A percentile compares a stretch with the other conserved stretches of the same genome.
Conservation (phyloP, 768 basidiomycete genomes). For the Mycena alexandri region DNA sequence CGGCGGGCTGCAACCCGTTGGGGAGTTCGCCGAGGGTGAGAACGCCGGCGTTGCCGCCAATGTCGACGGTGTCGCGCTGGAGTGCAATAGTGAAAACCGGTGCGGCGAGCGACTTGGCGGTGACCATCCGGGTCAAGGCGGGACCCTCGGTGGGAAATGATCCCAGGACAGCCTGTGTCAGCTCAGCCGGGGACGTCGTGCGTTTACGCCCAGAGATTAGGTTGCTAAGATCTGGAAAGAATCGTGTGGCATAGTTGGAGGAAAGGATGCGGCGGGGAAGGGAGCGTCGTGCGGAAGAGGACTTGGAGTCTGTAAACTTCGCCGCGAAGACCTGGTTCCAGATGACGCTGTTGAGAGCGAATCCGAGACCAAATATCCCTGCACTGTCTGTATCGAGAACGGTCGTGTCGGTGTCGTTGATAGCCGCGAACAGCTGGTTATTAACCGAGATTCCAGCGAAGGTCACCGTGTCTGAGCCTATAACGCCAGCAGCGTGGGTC, state of each 20-base stretch:
- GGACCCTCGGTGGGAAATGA: slow-evolving; percentile 60
- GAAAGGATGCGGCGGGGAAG: slow-evolving; percentile 12
- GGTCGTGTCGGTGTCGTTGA: slow-evolving; percentile 77
- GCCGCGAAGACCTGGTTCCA: slow-evolving; percentile 56
- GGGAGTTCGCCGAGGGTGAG: slow-evolving; percentile 79
- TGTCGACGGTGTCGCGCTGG: slow-evolving; percentile 75
- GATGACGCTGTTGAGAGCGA: slow-evolving; percentile 58
- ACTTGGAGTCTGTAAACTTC: slow-evolving; percentile 25
- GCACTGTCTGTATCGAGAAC: slow-evolving; percentile 66
- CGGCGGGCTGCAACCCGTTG: slow-evolving; percentile 56
- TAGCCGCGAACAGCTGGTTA: slow-evolving; percentile 73
- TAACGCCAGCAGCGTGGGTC: slow-evolving; percentile 73
- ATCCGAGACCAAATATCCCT: slow-evolving; percentile 83
- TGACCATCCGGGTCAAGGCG: slow-evolving; percentile 60
- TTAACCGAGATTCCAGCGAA: slow-evolving; percentile 64
- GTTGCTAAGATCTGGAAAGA: slow-evolving; percentile 47
- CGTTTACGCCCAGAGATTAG: slow-evolving; percentile 34
- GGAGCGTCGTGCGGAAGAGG: slow-evolving; percentile 11
- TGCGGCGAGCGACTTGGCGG: slow-evolving; percentile 48
- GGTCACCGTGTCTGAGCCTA: slow-evolving; percentile 70
- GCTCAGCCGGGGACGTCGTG: slow-evolving; percentile 27
- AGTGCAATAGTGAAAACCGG: slow-evolving; percentile 72
- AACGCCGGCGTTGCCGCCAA: slow-evolving; percentile 77
- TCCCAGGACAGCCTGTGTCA: slow-evolving; percentile 51
- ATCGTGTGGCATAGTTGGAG: slow-evolving; percentile 43